phyloP scores from a whole-genome alignment of 2,329 filamentous ascomycete genomes.

The Ophiocordyceps robertsii region DNA sequence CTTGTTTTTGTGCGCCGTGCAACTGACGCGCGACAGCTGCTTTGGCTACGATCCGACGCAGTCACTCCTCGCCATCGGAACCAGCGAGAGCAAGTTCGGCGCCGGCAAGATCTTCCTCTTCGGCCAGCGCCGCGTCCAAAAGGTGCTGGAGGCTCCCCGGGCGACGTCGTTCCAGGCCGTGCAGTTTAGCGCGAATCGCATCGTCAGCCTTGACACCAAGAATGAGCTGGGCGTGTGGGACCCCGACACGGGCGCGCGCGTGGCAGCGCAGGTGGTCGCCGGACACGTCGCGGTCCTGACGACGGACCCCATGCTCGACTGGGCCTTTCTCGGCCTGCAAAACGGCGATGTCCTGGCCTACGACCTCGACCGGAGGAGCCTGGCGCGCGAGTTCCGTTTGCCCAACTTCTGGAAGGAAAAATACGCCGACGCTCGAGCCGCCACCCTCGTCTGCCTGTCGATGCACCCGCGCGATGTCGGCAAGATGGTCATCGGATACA shows the following conservation, averaged over 20 bases:
- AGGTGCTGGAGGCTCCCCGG: constrained; percentile 56
- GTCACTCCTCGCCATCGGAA: constrained; percentile 84
- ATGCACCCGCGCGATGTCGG: constrained; percentile 89
- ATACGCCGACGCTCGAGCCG: constrained; percentile 49
- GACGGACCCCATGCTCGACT: constrained; percentile 85
- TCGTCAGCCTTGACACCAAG: constrained; percentile 72
- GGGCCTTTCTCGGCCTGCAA: constrained; percentile 73
- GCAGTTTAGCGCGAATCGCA: constrained; percentile 75
- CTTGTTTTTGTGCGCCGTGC: neutral
- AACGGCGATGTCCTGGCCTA: constrained; percentile 84
- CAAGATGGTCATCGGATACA: constrained; percentile 81
- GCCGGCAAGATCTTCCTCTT: constrained; percentile 81
- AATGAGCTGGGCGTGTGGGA: constrained; percentile 81
- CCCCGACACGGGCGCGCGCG: constrained; percentile 51
- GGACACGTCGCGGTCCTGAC: constrained; percentile 61
- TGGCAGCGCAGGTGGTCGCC: constrained; percentile 61
- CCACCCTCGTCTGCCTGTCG: constrained; percentile 59
- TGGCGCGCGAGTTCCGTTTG: constrained; percentile 61
- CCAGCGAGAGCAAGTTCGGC: constrained; percentile 74
- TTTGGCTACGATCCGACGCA: constrained; percentile 89
- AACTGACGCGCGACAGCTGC: constrained; percentile 33
- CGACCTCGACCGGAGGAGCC: constrained; percentile 69
- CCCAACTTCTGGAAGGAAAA: constrained; percentile 75
- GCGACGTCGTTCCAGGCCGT: constrained; percentile 63
- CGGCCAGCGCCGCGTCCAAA: constrained; percentile 68